Conservation (phyloP, 2,329 filamentous ascomycete genomes). For the Amylocarpus encephaloides region DNA sequence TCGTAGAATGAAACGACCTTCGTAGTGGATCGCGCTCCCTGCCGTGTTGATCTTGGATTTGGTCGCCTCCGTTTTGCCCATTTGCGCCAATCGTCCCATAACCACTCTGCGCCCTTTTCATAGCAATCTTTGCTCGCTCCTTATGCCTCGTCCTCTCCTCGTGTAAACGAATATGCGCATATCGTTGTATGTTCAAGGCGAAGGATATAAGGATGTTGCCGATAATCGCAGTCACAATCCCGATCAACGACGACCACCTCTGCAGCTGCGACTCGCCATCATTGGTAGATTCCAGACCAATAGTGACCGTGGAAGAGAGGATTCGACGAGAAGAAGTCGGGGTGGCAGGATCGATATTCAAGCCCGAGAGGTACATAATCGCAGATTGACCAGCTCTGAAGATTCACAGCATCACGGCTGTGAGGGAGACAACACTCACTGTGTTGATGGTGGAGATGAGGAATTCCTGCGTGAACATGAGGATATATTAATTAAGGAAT, state of each 20-base stretch:
- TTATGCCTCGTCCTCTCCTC: constrained; percentile 58
- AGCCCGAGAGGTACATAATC: constrained; percentile 28
- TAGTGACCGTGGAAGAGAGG: neutral
- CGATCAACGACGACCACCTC: constrained; percentile 89
- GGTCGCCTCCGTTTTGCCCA: constrained; percentile 25
- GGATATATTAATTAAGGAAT: neutral
- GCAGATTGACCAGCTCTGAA: constrained; percentile 5
- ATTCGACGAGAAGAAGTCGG: constrained; percentile 2
- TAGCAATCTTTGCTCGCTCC: constrained; percentile 46
- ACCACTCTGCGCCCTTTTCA: constrained; percentile 26
- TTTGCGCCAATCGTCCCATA: constrained; percentile 39
- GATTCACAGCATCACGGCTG: constrained; percentile 20
- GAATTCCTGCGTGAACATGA: constrained; percentile 6
- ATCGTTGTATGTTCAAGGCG: constrained; percentile 92
- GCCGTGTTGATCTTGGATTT: constrained; percentile 29
- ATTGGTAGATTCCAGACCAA: constrained; percentile 1
- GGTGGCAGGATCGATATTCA: constrained; percentile 14
- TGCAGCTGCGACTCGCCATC: constrained; percentile 45
- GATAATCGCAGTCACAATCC: constrained; percentile 84
- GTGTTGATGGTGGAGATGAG: neutral
- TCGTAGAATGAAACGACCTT: constrained; percentile 42
- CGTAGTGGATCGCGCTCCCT: constrained; percentile 48
- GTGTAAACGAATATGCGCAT: constrained; percentile 82
- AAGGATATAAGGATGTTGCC: constrained; percentile 94
- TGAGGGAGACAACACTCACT: constrained; percentile 5